These are phyloP conservation scores for Ambispora gerdemannii DNA, from an alignment of 192 early-diverging fungal species.

Conservation along the genomic window DNA sequence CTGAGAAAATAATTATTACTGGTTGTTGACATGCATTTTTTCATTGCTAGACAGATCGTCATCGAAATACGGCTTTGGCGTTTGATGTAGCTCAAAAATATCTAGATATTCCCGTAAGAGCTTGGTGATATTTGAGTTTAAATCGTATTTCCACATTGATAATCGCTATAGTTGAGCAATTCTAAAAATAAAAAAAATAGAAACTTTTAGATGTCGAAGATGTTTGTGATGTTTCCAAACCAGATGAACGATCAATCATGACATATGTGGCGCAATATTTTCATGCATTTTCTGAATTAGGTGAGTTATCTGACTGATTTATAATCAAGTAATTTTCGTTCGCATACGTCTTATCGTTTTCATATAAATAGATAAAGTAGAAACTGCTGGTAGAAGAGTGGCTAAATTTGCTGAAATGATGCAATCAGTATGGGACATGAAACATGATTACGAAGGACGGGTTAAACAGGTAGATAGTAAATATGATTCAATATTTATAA, in stretches of 20 bases:
- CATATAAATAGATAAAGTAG: conserved; percentile 62
- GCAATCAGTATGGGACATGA: conserved; percentile 88
- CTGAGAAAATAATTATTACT: too few species aligned
- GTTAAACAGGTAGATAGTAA: conserved; percentile 51
- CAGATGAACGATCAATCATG: conserved; percentile 96
- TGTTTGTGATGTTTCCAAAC: conserved; percentile 87
- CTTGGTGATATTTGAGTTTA: too few species aligned
- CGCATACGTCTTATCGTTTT: not conserved
- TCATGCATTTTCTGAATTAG: conserved; percentile 91
- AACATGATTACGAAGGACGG: conserved; percentile 88
- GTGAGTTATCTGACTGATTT: conserved; percentile 37
- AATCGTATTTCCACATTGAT: too few species aligned
- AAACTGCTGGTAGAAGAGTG: conserved; percentile 86
- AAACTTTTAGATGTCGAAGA: conserved; percentile 96
- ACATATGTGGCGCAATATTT: conserved; percentile 98
- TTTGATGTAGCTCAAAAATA: conserved; percentile 92
- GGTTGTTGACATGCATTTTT: too few species aligned
- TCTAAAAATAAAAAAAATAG: too few species aligned
- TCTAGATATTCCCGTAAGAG: conserved; percentile 78
- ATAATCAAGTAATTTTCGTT: not conserved
- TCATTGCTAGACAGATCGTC: conserved; percentile 56
- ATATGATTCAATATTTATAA: conserved; percentile 4
- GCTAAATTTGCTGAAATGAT: conserved; percentile 90
- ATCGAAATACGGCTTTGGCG: conserved; percentile 86
- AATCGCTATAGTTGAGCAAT: too few species aligned